phyloP scores from a whole-genome alignment of 768 basidiomycete genomes.

The Leccinum ochraceum region DNA sequence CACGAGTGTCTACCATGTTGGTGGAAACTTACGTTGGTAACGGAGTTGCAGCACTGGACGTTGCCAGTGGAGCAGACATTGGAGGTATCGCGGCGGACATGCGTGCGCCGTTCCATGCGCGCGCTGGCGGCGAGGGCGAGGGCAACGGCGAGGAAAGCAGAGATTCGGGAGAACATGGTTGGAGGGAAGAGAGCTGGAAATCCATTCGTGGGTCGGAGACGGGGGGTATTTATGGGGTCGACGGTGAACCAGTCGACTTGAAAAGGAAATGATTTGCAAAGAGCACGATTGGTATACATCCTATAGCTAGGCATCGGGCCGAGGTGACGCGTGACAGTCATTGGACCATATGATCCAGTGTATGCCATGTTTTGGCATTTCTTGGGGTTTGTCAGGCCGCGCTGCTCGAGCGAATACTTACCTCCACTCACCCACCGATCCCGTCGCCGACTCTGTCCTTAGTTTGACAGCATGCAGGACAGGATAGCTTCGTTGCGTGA shows the following conservation, averaged over 20 bases:
- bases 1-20: not conserved
- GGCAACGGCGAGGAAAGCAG: slow-evolving; percentile 20
- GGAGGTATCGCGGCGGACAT: slow-evolving; percentile 8
- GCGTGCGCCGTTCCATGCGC: slow-evolving; percentile 22
- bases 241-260: not conserved
- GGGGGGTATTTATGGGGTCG: slow-evolving; percentile 27
- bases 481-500: not conserved
- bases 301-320: not conserved
- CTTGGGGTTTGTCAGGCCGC: not conserved
- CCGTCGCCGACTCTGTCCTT: not conserved
- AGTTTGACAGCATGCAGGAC: not conserved
- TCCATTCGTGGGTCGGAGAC: not conserved
- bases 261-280: slow-evolving; percentile 18
- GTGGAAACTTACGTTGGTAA: slow-evolving; percentile 20
- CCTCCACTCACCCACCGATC: not conserved
- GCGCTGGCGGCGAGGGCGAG: slow-evolving; percentile 24
- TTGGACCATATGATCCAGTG: slow-evolving; percentile 2
- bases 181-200: not conserved
- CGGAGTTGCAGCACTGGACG: slow-evolving; percentile 22
- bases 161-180: slow-evolving; percentile 25
- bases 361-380: slow-evolving; percentile 12
- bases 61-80: slow-evolving; percentile 21
- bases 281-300: not conserved
- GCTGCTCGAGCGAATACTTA: not conserved
- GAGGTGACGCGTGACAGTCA: slow-evolving; percentile 15